These are phyloP conservation scores for Schwanniomyces pseudopolymorphus DNA, from an alignment of 805 yeast species.

Conservation along the genomic window DNA sequence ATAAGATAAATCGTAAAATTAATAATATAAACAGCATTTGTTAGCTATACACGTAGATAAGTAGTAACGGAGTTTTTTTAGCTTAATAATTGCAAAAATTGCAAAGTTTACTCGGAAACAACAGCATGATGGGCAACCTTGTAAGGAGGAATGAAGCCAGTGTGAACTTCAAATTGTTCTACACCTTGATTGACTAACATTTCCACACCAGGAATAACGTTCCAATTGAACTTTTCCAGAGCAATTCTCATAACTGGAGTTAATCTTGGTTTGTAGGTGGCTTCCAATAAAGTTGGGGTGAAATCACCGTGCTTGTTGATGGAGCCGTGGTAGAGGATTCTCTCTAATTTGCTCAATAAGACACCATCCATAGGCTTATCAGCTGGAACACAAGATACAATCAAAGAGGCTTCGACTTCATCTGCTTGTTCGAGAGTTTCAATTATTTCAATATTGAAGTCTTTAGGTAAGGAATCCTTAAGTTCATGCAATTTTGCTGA, in stretches of 20 bases:
- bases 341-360: constrained; percentile 49
- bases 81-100: not conserved
- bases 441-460: constrained; percentile 58
- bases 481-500: constrained; percentile 59
- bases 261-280: constrained; percentile 87
- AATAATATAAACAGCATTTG: not conserved
- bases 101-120: constrained; percentile 16
- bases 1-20: not conserved
- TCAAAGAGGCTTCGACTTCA: constrained; percentile 48
- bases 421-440: constrained; percentile 48
- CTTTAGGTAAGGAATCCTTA: constrained; percentile 57
- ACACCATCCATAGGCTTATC: constrained; percentile 62
- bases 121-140: constrained; percentile 63
- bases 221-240: constrained; percentile 60
- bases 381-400: constrained; percentile 83
- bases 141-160: constrained; percentile 64
- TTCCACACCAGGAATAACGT: constrained; percentile 85
- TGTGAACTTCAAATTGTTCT: constrained; percentile 80
- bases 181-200: constrained; percentile 94
- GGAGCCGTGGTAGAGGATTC: constrained; percentile 43
- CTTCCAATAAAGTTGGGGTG: constrained; percentile 70
- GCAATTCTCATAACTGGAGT: constrained; percentile 89
- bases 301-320: constrained; percentile 32
- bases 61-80: too few species aligned
- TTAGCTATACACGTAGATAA: not conserved